Base-by-base conservation (phyloP, 805 yeast genomes). In the Candida awuae region DNA sequence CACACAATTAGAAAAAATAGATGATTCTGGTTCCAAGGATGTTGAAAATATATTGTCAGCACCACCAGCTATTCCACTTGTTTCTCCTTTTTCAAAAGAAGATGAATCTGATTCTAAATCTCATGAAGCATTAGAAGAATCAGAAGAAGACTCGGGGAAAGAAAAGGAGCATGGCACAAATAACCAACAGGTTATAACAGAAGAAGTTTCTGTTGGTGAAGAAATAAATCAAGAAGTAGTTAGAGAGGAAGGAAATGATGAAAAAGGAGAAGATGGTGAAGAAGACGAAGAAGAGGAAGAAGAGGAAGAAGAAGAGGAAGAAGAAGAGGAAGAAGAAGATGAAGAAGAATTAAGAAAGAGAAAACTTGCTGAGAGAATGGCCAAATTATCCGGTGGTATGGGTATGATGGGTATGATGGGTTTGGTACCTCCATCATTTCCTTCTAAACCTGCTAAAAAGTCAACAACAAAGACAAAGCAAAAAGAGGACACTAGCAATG, bases 361-460 rank as follows among this genome's bases (percentile, higher is more conserved):
- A 34, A 84, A 80, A 6, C 66, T 90, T 38, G 79, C 94, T 16
- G 96, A 84, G 47, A 74, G 97, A 44, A 90, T 90, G 96, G 97
- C 98, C n/a, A 84, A 80, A 51, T 71, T 90, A 15, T 83, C 97
- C 1, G 94, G 95, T 16, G 87, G 87, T 4, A 71, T 82, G 63
- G 80, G 84, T 42, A 74, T 83, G 78, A 71, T 78, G 60, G 88
- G 87, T 32, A 75, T 75, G 80, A 70, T 74, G 76, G 79, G 79
- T 2, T 64, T 71, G 44, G 54, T 66, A 15, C 65, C 67, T 58
- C 57, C 61, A 19, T 43, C 51, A 41, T 59, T 8, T 39, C 62
- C 4, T 35, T 54, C 13, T n/a, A 43, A 28, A 52, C 25, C 8
- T 48, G 29, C 32, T 48, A 47, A 15, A 55, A 56, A 39, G 54